These are phyloP conservation scores for Nitzschia putrida DNA, from an alignment of 108 stramenopile genomes.

Conservation along the genomic window DNA sequence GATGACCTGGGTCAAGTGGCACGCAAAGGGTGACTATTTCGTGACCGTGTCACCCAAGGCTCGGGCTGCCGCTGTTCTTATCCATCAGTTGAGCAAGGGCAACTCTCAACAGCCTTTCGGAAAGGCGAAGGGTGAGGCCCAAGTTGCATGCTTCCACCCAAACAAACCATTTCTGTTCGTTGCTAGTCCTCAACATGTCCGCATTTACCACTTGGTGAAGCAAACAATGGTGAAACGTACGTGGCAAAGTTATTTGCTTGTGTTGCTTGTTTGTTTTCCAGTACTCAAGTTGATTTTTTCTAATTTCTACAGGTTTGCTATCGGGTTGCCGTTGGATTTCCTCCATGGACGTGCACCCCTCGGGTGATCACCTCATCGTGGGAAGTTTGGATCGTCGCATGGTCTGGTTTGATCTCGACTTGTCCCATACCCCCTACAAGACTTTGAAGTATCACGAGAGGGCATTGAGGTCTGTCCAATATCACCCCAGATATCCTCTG, in stretches of 20 bases:
- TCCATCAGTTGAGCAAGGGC: constrained; percentile 94
- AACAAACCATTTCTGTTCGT: constrained; percentile 97
- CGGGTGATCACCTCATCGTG: constrained; percentile 95
- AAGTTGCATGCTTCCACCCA: constrained; percentile 94
- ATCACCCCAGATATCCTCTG: constrained; percentile 90
- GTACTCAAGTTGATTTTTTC: constrained; percentile 11
- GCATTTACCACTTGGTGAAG: constrained; percentile 95
- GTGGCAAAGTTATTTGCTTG: constrained; percentile 4
- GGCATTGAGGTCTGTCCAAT: constrained; percentile 81
- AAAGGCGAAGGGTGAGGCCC: constrained; percentile 86
- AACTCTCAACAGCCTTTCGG: constrained; percentile 94
- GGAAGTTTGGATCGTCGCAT: constrained; percentile 94
- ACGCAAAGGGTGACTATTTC: constrained; percentile 97
- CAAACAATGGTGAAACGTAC: constrained; percentile 88
- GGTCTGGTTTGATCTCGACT: constrained; percentile 98
- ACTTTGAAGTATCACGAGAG: constrained; percentile 94
- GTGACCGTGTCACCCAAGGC: constrained; percentile 87
- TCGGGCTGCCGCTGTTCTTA: constrained; percentile 82
- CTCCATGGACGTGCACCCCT: constrained; percentile 91
- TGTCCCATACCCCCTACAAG: constrained; percentile 92
- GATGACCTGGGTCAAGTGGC: constrained; percentile 85
- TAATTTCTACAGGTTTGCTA: constrained; percentile 49
- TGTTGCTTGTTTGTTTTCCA: constrained; percentile 3
- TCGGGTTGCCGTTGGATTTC: constrained; percentile 97
- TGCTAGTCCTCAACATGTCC: constrained; percentile 90